A percentile compares a stretch with the other conserved stretches of the same genome.
phyloP scores from a whole-genome alignment of 2,329 filamentous ascomycete genomes.

The Ophiostoma triangulosporum region DNA sequence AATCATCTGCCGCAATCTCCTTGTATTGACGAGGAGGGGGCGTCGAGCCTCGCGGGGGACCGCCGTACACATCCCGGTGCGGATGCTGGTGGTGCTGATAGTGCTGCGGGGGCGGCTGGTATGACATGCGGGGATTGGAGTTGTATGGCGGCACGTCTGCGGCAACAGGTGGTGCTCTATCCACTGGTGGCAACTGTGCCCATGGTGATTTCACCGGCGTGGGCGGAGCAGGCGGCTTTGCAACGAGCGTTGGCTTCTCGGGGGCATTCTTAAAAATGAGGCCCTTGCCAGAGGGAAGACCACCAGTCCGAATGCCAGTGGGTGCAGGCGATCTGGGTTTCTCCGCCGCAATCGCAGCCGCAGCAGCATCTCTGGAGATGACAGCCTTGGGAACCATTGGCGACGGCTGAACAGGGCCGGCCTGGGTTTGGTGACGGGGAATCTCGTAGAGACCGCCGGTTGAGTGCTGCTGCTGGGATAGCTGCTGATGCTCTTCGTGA shows the following conservation, averaged over 20 bases:
- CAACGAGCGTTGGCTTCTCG: conserved; percentile 59
- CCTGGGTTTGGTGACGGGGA: conserved; percentile 10
- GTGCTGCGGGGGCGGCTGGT: neutral
- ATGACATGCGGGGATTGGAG: neutral
- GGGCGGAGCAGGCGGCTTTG: conserved; percentile 54
- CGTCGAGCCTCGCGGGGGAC: conserved; percentile 6
- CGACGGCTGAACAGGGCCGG: conserved; percentile 1
- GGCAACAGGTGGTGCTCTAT: conserved; percentile 58
- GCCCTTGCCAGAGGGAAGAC: conserved; percentile 42
- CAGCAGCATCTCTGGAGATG: conserved; percentile 17
- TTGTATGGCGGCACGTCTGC: conserved; percentile 36
- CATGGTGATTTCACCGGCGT: conserved; percentile 79
- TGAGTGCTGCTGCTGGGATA: conserved; percentile 15
- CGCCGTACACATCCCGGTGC: conserved; percentile 36
- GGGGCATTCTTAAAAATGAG: conserved; percentile 52
- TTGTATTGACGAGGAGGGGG: conserved; percentile 42
- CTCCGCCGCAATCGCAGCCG: conserved; percentile 27
- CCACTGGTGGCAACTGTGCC: conserved; percentile 74
- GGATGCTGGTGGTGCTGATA: conserved; percentile 5
- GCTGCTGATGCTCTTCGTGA: conserved; percentile 34
- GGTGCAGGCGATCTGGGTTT: conserved; percentile 32
- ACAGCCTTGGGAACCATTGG: neutral
- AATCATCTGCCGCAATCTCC: conserved; percentile 89
- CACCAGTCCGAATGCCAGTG: conserved; percentile 26
- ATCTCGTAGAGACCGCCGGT: neutral